Conservation (phyloP, 2,329 filamentous ascomycete genomes). For the Hymenotorrendiella dingleyae region DNA sequence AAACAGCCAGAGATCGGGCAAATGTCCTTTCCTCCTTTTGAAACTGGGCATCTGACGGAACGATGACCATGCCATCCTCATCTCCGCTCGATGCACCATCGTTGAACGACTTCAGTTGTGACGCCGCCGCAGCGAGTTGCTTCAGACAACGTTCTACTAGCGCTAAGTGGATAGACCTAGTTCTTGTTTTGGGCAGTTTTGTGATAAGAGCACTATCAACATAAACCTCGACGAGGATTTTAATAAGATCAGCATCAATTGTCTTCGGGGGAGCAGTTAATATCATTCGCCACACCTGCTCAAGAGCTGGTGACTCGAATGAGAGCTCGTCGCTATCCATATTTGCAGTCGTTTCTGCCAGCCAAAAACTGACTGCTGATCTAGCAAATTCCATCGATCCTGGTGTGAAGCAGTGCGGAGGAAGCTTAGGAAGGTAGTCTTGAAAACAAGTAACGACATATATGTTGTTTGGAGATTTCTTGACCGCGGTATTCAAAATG, state of each 20-base stretch:
- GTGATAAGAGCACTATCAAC: slow-evolving; percentile 51
- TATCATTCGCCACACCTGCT: slow-evolving; percentile 80
- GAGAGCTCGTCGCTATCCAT: slow-evolving; percentile 47
- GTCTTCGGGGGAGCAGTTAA: slow-evolving; percentile 58
- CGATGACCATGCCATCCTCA: slow-evolving; percentile 48
- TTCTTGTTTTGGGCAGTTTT: slow-evolving; percentile 43
- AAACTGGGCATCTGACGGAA: slow-evolving; percentile 42
- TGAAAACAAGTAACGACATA: slow-evolving; percentile 50
- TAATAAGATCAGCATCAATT: slow-evolving; percentile 64
- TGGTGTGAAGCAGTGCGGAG: slow-evolving; percentile 51
- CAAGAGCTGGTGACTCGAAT: slow-evolving; percentile 48
- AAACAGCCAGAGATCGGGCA: slow-evolving; percentile 60
- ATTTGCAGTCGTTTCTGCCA: slow-evolving; percentile 42
- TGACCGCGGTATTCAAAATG: slow-evolving; percentile 48
- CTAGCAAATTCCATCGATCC: slow-evolving; percentile 60
- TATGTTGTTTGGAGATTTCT: slow-evolving; percentile 43
- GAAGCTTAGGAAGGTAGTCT: slow-evolving; percentile 51
- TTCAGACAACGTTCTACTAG: slow-evolving; percentile 69
- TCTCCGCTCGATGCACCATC: slow-evolving; percentile 39
- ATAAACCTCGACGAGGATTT: slow-evolving; percentile 69
- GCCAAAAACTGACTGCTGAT: slow-evolving; percentile 41
- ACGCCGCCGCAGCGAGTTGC: slow-evolving; percentile 61
- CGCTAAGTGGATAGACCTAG: slow-evolving; percentile 57
- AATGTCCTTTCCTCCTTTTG: slow-evolving; percentile 57
- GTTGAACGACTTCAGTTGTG: slow-evolving; percentile 44